Percentiles rank a stretch among this genome's conserved stretches.
Conservation (phyloP, 23 red algal genomes). For the Gracilaria domingensis region DNA sequence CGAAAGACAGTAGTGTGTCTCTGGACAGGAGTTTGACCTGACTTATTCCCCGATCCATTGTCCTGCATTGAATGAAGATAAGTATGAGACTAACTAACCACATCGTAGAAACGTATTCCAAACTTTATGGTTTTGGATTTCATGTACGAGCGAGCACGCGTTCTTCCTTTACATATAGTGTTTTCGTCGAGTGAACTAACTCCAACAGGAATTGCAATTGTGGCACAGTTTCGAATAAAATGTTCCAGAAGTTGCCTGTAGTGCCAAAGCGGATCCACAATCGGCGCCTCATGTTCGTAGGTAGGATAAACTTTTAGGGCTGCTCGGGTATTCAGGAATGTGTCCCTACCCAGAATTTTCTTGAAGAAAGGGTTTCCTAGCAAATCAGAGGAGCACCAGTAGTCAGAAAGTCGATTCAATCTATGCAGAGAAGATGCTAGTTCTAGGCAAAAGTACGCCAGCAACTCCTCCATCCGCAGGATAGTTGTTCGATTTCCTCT, state of each 20-base stretch:
- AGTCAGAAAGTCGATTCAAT: not conserved
- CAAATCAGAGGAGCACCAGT: not conserved
- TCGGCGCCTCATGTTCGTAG: not conserved
- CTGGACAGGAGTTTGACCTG: no score
- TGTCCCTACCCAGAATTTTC: not conserved
- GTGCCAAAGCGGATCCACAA: not conserved
- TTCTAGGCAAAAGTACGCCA: not conserved
- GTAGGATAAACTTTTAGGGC: not conserved
- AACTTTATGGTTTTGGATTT: not conserved
- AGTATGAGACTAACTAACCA: not conserved
- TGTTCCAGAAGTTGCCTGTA: not conserved
- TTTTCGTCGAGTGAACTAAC: no score
- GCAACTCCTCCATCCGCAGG: not conserved
- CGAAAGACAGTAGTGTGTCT: no score
- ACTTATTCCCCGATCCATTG: no score
- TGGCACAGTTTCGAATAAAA: not conserved
- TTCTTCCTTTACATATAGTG: not conserved
- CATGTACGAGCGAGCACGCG: not conserved
- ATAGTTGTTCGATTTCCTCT: not conserved
- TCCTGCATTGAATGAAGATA: not conserved
- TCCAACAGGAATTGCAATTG: not conserved
- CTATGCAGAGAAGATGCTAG: not conserved
- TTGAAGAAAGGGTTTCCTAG: not conserved
- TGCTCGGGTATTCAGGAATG: not conserved
- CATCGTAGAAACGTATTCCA: not conserved